Base-by-base conservation (phyloP, 176 grass and related monocot genomes). In the Luzula sylvatica region DNA sequence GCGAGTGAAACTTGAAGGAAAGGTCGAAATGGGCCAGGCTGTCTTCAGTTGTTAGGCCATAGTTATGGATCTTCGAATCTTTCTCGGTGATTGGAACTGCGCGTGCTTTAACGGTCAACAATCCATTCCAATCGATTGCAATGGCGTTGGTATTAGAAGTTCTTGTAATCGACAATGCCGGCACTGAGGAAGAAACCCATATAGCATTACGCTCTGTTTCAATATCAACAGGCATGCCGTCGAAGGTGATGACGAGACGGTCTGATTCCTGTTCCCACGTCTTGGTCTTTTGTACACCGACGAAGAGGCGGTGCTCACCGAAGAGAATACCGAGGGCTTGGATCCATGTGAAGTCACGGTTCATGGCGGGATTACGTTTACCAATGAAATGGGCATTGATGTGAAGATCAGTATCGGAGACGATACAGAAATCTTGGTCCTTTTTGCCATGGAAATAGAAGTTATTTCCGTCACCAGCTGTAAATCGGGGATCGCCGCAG, bases 31-130 rank as follows among this genome's bases (percentile, higher is more conserved):
- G 70, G 1, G 70, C 77, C 5, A 74, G 57, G 65, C 70, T 46
- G 9, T 81, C 65, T 0, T 69, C 77, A 0, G 43, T 38, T 0
- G 42, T 68, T 21, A 83, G 47, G 3, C 73, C 73, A 1, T 83
- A 83, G 62, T 64, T 69, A 67, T 83, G 79, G 54, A 69, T 27
- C 23, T 65, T 24, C 0, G 79, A 83, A 15, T 83, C 79, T 56
- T 77, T 60, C 49, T 68, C 42, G 7, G 32, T 83, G 28, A 83
- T 73, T 0, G 73, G 79, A 19, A 77, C 79, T 26, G 66, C 79
- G 4, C 46, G 59, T 22, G 68, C 73, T 38, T 67, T 69, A 48
- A 81, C 44, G 21, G 60, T 67, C 26, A 81, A 70, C 0, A 38
- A 11, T 5, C 58, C 71, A 6, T 41, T 29, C 18, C 74, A 53